Conservation (phyloP, 1,284 basidiomycete genomes). For the Athelia sp. region DNA sequence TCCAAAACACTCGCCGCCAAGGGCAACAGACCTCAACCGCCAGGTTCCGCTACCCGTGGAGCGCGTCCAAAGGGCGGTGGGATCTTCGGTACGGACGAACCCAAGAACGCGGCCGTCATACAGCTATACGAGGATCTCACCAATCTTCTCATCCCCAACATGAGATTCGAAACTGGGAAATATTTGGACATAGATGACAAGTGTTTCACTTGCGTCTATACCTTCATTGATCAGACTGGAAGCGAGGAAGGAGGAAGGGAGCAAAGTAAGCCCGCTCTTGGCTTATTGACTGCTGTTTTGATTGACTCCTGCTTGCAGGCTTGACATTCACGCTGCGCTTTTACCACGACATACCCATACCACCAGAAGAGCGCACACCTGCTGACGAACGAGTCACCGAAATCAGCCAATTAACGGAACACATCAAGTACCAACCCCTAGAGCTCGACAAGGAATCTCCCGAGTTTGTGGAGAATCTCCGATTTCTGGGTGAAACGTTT, state of each 20-base stretch:
- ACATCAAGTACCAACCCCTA: slow-evolving; percentile 58
- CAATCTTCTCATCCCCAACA: slow-evolving; percentile 46
- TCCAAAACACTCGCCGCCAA: slow-evolving; percentile 42
- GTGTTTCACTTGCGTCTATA: slow-evolving; percentile 46
- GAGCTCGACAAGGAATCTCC: slow-evolving; percentile 54
- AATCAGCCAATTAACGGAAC: slow-evolving; percentile 36
- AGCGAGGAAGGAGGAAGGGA: slow-evolving; percentile 24
- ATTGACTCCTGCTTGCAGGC: slow-evolving; percentile 29
- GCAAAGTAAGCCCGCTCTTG: slow-evolving; percentile 30
- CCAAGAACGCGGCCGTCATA: slow-evolving; percentile 45
- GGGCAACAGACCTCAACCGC: slow-evolving; percentile 24
- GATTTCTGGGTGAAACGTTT: slow-evolving; percentile 58
- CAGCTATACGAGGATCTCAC: slow-evolving; percentile 60
- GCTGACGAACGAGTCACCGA: slow-evolving; percentile 20
- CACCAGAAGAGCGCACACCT: slow-evolving; percentile 8
- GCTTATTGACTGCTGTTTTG: background rate
- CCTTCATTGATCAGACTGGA: slow-evolving; percentile 28
- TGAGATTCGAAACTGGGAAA: slow-evolving; percentile 35
- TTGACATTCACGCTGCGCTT: slow-evolving; percentile 56
- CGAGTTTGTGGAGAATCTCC: slow-evolving; percentile 50
- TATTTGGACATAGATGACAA: slow-evolving; percentile 37
- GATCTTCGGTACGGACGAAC: slow-evolving; percentile 37
- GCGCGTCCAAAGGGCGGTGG: slow-evolving; percentile 21
- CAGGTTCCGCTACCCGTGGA: slow-evolving; percentile 22
- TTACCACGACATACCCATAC: slow-evolving; percentile 29